Conservation (phyloP, 805 yeast genomes). For the Suhomyces tanzawaensis region DNA sequence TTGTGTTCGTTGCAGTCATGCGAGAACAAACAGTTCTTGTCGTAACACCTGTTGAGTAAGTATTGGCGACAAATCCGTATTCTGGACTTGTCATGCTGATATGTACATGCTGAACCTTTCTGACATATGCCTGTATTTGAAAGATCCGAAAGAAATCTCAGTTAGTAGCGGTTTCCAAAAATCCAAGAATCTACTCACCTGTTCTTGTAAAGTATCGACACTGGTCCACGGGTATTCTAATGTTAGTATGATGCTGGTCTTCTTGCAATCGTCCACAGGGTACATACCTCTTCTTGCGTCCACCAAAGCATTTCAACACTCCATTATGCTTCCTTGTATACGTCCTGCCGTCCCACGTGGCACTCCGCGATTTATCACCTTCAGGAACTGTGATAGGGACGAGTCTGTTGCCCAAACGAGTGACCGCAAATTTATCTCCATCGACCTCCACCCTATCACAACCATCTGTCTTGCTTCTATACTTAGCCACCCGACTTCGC, state of each 20-base stretch:
- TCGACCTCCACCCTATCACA: conserved; percentile 46
- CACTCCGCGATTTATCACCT: conserved; percentile 12
- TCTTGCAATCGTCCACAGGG: no score
- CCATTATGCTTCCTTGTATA: conserved; percentile 29
- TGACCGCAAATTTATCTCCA: conserved; percentile 44
- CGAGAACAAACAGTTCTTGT: conserved; percentile 49
- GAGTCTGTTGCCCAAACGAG: conserved; percentile 38
- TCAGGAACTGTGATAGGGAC: conserved; percentile 32
- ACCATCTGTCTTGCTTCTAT: conserved; percentile 37
- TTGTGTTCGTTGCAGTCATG: conserved; percentile 61
- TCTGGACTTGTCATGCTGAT: conserved; percentile 48
- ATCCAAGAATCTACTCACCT: conserved; percentile 27
- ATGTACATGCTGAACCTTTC: conserved; percentile 51
- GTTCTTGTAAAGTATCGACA: conserved; percentile 39
- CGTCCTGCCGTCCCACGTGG: conserved; percentile 30
- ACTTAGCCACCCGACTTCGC: conserved; percentile 17
- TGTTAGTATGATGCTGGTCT: conserved; percentile 11
- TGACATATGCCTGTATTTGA: conserved; percentile 48
- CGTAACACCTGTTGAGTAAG: conserved; percentile 47
- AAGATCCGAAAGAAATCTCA: conserved; percentile 18
- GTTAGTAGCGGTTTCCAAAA: conserved; percentile 12
- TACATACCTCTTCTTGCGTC: conserved; percentile 15
- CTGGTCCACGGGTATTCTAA: conserved; percentile 14
- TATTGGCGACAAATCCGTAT: conserved; percentile 55
- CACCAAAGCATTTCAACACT: conserved; percentile 16